Percentiles rank a stretch among this genome's conserved stretches.
These are phyloP conservation scores for Tripterygium wilfordii DNA, from an alignment of 177 flowering plant genomes.

Conservation along the genomic window DNA sequence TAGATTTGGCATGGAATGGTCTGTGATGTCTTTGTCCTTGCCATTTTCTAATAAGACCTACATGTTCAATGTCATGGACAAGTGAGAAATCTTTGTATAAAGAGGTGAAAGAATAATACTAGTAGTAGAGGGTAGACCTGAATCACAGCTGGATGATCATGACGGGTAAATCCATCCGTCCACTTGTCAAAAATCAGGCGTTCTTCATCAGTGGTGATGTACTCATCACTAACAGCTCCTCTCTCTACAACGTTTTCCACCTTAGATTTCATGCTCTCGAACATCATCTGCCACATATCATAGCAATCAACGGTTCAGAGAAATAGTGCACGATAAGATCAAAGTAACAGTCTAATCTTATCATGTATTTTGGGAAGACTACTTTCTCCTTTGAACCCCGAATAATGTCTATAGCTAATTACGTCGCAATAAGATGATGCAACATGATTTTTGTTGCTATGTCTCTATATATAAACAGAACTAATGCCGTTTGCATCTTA, in stretches of 20 bases:
- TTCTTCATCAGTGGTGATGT: conserved; percentile 25
- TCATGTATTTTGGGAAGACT: too few species aligned
- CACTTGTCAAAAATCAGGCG: conserved; percentile 34
- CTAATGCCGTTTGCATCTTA: too few species aligned
- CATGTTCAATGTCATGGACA: background rate
- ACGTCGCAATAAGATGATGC: too few species aligned
- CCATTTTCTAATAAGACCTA: conserved; percentile 11
- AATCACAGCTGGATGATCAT: conserved; percentile 57
- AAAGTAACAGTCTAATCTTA: too few species aligned
- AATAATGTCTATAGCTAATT: too few species aligned
- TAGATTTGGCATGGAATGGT: conserved; percentile 56
- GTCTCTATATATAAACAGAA: too few species aligned
- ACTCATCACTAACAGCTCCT: conserved; percentile 31
- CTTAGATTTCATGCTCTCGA: conserved; percentile 46
- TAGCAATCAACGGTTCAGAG: background rate
- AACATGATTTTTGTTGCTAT: too few species aligned
- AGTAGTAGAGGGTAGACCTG: conserved; percentile 35
- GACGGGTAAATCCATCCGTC: conserved; percentile 36
- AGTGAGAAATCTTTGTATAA: too few species aligned
- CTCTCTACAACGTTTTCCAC: conserved; percentile 33
- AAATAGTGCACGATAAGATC: too few species aligned
- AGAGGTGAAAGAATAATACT: too few species aligned
- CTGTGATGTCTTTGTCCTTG: conserved; percentile 41
- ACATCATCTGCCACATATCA: conserved; percentile 37
- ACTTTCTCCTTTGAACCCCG: too few species aligned